phyloP scores from a whole-genome alignment of 768 basidiomycete species.

The Suillus discolor region DNA sequence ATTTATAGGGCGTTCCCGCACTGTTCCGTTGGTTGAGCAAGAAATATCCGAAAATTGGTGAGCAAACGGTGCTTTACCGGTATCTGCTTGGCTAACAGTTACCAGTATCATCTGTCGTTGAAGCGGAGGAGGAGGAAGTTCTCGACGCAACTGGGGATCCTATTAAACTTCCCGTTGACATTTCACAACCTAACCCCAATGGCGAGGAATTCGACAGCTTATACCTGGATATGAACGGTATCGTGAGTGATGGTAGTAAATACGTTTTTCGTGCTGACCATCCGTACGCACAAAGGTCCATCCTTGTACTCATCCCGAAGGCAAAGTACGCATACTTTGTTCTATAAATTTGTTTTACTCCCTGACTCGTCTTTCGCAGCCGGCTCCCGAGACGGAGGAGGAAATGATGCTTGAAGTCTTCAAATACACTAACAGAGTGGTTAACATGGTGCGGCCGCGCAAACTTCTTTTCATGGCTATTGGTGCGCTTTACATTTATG shows the following conservation, averaged over 20 bases:
- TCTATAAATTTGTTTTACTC: neutral
- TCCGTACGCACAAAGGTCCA: conserved; percentile 63
- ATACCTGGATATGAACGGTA: conserved; percentile 99
- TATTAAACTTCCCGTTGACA: conserved; percentile 77
- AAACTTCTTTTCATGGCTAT: conserved; percentile 99
- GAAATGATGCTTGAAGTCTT: conserved; percentile 99
- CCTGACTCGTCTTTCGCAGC: conserved; percentile 45
- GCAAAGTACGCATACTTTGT: conserved; percentile 58
- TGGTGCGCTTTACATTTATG: conserved; percentile 51
- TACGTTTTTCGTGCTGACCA: conserved; percentile 8
- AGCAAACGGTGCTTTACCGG: conserved; percentile 27
- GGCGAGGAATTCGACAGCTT: conserved; percentile 93
- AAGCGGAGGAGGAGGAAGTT: conserved; percentile 80
- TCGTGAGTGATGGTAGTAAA: conserved; percentile 53
- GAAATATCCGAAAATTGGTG: conserved; percentile 97
- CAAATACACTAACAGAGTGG: conserved; percentile 94
- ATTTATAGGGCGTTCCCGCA: conserved; percentile 88
- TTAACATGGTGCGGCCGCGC: conserved; percentile 94
- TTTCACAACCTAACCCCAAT: conserved; percentile 87
- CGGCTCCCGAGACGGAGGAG: conserved; percentile 95
- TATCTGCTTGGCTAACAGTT: conserved; percentile 4
- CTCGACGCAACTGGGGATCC: conserved; percentile 66
- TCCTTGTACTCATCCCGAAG: conserved; percentile 99
- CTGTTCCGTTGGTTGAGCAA: conserved; percentile 98
- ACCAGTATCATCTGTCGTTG: conserved; percentile 74